A percentile compares a stretch with the other conserved stretches of the same genome.
Evolutionary conservation across 768 basidiomycete genomes (phyloP).

Genomic region (Hirschioporus abietinus): DNA sequence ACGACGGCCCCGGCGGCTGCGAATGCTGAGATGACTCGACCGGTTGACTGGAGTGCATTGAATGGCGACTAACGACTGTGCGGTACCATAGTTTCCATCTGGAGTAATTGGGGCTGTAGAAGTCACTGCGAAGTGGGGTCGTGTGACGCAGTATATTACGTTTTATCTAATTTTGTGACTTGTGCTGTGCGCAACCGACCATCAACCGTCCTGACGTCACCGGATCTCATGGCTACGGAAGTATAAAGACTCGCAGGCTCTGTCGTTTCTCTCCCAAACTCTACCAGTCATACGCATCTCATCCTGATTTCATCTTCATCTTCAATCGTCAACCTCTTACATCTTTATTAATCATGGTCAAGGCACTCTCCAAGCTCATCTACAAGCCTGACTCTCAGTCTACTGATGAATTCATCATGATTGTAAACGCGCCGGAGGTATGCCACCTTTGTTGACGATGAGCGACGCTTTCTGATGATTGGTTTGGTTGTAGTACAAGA

Average conservation of each 20-base stretch:
- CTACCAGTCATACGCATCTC: neutral
- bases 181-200: neutral
- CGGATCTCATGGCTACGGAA: neutral
- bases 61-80: neutral
- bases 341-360: slow-evolving; percentile 30
- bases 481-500: slow-evolving; percentile 50
- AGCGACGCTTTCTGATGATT: neutral
- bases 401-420: slow-evolving; percentile 65
- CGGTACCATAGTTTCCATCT: neutral
- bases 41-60: neutral
- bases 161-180: neutral
- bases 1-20: slow-evolving; percentile 22
- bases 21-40: neutral
- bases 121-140: neutral
- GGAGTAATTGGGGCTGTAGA: neutral
- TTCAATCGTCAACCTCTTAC: slow-evolving; percentile 1
- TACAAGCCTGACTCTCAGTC: slow-evolving; percentile 74
- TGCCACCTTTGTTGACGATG: slow-evolving; percentile 16
- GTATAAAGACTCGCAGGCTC: neutral
- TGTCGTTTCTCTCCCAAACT: neutral
- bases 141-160: neutral
- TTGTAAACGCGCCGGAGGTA: slow-evolving; percentile 65
- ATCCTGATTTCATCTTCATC: slow-evolving; percentile 3
- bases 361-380: slow-evolving; percentile 59
- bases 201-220: neutral